Evolutionary conservation across 2,329 filamentous ascomycete species (phyloP), one percentile per base, ranked within the genome.

Genomic region (Hypoxylon sp.): DNA sequence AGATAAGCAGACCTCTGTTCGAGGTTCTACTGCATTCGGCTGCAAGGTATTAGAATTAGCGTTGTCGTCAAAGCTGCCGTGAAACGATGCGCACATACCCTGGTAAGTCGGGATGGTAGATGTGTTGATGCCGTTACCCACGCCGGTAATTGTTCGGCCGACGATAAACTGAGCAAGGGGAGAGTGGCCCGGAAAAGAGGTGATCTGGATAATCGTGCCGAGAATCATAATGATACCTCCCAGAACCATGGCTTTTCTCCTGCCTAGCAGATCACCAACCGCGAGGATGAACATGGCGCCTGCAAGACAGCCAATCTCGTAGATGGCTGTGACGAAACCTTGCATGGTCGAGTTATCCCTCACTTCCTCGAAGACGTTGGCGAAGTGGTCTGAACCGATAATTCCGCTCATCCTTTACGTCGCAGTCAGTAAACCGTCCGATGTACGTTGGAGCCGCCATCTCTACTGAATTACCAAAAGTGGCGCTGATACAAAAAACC

Each of bases 171-270:
- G 79, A 1, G 77, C 74, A 27, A 78, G 58, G 1, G 75, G 71
- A 8, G 58, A 55, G 5, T 71, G 58, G 20, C 54, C 52, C 0
- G 59, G 46, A 51, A 72, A 66, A 15, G 73, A 50, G 13, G 78
- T 75, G 29, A 83, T 73, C 67, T 89, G 87, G 31, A 89, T 80
- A 7, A 82, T 75, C 27, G 85, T 84, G 15, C 86, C 86, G 8
- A 86, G 51, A 7, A 85, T 79, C 80, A 88, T 84, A 62, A 88
- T 80, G 9, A 75, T 60, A 7, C 80, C 81, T 13, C 86, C 86
- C 1, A 75, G 15, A n/a, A 83, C 76, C 64, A 88, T 83, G 48
- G 86, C 85, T 1, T 80, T 81, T 33, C 81, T 72, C 37, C 79
- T 69, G 21, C 79, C 79, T 3, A 81, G 69, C 0, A 77, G 52